Conservation (phyloP, 345 rosid species). For the Eutrema japonicum region DNA sequence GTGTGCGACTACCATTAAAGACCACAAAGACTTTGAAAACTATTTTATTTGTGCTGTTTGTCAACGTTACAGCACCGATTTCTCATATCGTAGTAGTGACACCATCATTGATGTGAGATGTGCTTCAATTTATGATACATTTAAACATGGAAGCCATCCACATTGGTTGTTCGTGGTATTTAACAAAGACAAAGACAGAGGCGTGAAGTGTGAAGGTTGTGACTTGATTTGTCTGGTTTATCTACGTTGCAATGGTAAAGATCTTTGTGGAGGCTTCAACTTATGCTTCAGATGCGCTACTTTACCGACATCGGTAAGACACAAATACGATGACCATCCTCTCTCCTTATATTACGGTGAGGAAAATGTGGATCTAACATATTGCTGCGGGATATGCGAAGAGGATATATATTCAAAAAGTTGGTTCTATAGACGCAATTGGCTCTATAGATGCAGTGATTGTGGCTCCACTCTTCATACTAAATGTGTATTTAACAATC, state of each 20-base stretch:
- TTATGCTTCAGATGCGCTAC: conserved; percentile 23
- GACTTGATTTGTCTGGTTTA: accelerated
- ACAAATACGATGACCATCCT: conserved; percentile 22
- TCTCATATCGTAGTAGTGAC: not conserved
- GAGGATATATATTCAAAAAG: not conserved
- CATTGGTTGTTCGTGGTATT: not conserved
- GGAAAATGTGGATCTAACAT: not conserved
- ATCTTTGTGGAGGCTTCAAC: not conserved
- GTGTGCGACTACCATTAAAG: too few relatives aligned
- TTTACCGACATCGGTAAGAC: conserved; percentile 4
- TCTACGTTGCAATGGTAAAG: conserved; percentile 6
- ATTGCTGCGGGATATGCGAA: conserved; percentile 13
- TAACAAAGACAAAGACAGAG: too few relatives aligned
- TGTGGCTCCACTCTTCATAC: conserved; percentile 9
- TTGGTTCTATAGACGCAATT: conserved; percentile 11
- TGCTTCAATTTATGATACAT: not conserved
- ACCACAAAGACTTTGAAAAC: too few relatives aligned
- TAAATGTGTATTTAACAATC: not conserved
- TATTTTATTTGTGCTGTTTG: not conserved
- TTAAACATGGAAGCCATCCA: conserved; percentile 16
- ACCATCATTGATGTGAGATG: conserved; percentile 1
- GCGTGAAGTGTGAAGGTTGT: not conserved
- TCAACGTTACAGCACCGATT: not conserved
- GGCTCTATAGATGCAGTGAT: not conserved
- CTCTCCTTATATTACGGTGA: conserved; percentile 2